Evolutionary conservation across 2,329 filamentous ascomycete genomes (phyloP).

Genomic region (Alternaria infectoria): DNA sequence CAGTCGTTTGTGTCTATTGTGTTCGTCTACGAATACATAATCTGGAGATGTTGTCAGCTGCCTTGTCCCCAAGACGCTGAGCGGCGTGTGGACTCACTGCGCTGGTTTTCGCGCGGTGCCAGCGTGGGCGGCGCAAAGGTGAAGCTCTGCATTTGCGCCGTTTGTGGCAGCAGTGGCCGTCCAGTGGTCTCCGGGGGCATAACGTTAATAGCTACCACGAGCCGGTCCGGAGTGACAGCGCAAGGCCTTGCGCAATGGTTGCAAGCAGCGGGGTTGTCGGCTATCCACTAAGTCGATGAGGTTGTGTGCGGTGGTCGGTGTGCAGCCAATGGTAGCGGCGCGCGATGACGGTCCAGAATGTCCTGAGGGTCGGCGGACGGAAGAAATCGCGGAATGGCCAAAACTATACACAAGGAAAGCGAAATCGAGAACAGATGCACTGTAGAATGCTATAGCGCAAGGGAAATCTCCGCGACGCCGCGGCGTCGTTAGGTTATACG

Average conservation of each 20-base stretch:
- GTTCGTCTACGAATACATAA: conserved; percentile 99
- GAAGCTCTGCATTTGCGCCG: conserved; percentile 74
- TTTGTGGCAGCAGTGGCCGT: conserved; percentile 70
- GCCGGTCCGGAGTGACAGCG: conserved; percentile 9
- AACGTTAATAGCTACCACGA: conserved; percentile 13
- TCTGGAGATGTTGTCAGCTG: conserved; percentile 61
- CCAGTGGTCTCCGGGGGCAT: conserved; percentile 70
- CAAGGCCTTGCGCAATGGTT: conserved; percentile 25
- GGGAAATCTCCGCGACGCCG: conserved; percentile 45
- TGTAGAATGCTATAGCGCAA: conserved; percentile 35
- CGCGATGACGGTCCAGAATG: conserved; percentile 30
- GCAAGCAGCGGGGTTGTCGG: conserved; percentile 44
- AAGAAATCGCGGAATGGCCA: conserved; percentile 20
- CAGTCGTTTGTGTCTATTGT: conserved; percentile 94
- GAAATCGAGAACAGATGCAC: conserved; percentile 31
- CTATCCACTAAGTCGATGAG: conserved; percentile 33
- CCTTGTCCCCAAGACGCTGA: neutral
- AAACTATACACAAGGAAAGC: conserved; percentile 19
- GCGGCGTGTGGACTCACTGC: conserved; percentile 66
- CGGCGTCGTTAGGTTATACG: conserved; percentile 44
- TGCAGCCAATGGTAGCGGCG: conserved; percentile 34
- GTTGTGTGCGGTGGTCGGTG: conserved; percentile 28
- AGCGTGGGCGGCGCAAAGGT: conserved; percentile 72
- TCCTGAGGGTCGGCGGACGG: conserved; percentile 20
- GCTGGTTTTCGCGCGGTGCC: conserved; percentile 77